Base-by-base conservation (phyloP, 108 stramenopile genomes). In the Skeletonema marinoi region DNA sequence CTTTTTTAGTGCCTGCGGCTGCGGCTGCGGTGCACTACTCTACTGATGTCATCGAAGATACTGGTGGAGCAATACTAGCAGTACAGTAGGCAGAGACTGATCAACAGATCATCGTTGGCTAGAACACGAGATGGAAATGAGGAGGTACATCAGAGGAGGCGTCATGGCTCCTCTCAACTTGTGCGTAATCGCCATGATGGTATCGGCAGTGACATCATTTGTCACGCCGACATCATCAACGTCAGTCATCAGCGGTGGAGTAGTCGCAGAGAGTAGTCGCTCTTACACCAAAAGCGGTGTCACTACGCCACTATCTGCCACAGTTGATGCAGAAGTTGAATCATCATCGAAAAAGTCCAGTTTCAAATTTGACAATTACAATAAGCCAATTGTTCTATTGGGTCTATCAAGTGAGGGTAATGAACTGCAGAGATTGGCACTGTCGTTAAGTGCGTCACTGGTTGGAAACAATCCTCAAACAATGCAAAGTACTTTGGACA, bases 321-420 rank as follows among this genome's bases (percentile, higher is more conserved):
- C 74, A 56, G 25, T 56, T 16, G 42, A 68, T 33, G 35, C 75
- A 7, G 38, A 32, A 35, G 32, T 70, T 33, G 60, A 60, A 46
- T 11, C 30, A 46, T 11, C 30, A 19, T 46, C 64, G 36, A 19
- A 66, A 12, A 44, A 58, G 33, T 56, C 51, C 8, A 54, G 35
- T 1, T 91, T 88, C 71, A 74, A 88, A 62, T 86, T 79, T 58
- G 68, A 60, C 32, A 33, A 66, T 11, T 95, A 95, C 80, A 76
- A 92, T 73, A 93, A 90, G 70, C 95, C 95, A 16, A 90, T 96
- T 41, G 82, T 93, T 31, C 73, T 96, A 41, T 63, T 96, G 29
- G 95, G 95, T 44, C 64, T 66, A 12, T 85, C 89, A 4, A 78
- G 80, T 48, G 74, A 68, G 3, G 82, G 78, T 0, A 83, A 90